These are phyloP conservation scores for Fallopia convolvulus DNA, from an alignment of 148 eudicot genomes.

Conservation along the genomic window DNA sequence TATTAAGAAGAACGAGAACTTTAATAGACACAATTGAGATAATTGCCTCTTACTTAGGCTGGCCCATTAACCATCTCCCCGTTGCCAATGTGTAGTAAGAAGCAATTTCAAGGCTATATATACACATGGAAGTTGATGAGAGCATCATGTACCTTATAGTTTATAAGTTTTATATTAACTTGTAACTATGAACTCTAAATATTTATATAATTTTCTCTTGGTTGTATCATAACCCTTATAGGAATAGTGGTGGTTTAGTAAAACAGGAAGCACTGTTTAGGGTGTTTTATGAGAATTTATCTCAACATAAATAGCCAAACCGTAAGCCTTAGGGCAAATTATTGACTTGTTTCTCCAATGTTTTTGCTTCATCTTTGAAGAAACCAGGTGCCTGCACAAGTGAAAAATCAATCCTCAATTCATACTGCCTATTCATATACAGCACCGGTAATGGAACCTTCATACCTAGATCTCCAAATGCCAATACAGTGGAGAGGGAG, in stretches of 20 bases:
- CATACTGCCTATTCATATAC: not conserved
- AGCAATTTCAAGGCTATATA: too few species aligned
- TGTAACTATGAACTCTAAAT: too few species aligned
- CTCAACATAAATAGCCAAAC: not conserved
- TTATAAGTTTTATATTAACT: too few species aligned
- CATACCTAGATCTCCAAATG: not conserved
- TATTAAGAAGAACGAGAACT: not conserved
- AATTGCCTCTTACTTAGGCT: too few species aligned
- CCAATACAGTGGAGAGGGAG: not conserved
- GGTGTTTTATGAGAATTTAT: not conserved
- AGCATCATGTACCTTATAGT: too few species aligned
- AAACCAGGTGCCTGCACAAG: conserved; percentile 6
- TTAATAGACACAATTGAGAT: not conserved
- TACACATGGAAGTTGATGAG: too few species aligned
- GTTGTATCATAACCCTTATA: not conserved
- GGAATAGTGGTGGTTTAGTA: not conserved
- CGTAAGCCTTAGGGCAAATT: not conserved
- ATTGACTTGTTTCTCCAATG: conserved; percentile 88
- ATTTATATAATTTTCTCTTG: too few species aligned
- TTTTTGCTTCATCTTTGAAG: conserved; percentile 35
- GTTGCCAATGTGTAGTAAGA: too few species aligned
- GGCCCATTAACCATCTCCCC: too few species aligned
- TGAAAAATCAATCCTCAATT: not conserved
- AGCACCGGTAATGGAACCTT: not conserved
- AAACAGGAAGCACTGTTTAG: not conserved